Base-by-base conservation (phyloP, 2,329 filamentous ascomycete genomes). In the Amylocarpus encephaloides region DNA sequence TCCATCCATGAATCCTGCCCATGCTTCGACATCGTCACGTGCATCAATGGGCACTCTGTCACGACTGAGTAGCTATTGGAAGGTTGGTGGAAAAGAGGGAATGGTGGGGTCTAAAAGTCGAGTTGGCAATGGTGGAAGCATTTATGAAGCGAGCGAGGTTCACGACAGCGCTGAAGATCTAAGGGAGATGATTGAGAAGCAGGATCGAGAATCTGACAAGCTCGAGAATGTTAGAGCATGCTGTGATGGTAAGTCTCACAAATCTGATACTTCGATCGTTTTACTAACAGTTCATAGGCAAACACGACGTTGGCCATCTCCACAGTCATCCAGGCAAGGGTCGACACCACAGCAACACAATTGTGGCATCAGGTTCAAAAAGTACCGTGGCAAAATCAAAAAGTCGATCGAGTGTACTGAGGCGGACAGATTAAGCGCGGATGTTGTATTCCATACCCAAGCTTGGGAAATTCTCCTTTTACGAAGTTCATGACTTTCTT, bases 221-320 rank as follows among this genome's bases (percentile, higher is more conserved):
- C 76, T 97, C 62, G 92, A 97, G 75, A 96, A 98, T 67, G 93
- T 98, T 57, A 79, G 93, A 65, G 91, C 92, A 52, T 98, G 93
- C 72, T 98, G 93, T 70, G 93, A 97, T 78, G 93, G 91, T 92
- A 77, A 79, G 85, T 73, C 50, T 50, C 11, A 40, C 19, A n/a
- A n/a, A n/a, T 18, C n/a, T 13, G 32, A 19, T 11, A 10, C 15
- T 11, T 26, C 30, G 6, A 11, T 22, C 15, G 29, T 30, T 43
- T 30, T 32, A 26, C 43, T 47, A 40, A 47, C 62, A 68, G 58
- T 26, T 46, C 10, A 34, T 50, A 86, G 83, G 85, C 59, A 88
- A 86, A 71, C 85, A 89, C 62, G 85, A 89, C 65, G 85, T 89
- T 43, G 77, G 80, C 48, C 80, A 74, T 48, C 66, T 85, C 45